Evolutionary conservation across 805 yeast genomes (phyloP).

Genomic region (Wickerhamiella slavikovae): DNA sequence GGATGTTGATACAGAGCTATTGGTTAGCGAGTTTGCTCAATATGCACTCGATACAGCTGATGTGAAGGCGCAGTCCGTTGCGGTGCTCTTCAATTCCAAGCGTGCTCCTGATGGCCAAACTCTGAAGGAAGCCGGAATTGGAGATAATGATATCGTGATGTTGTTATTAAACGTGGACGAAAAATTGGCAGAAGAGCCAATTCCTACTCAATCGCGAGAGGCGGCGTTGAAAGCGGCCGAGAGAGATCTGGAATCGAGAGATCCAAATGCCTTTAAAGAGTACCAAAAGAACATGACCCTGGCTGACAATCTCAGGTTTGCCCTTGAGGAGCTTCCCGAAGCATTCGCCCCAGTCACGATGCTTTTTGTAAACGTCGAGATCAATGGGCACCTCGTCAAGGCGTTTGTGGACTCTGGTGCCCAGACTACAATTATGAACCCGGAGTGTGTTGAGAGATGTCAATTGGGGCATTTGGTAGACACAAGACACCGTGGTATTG

Average conservation of each 20-base stretch:
- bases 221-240: too few species aligned
- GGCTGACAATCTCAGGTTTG: slow-evolving; percentile 54
- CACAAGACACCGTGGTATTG: slow-evolving; percentile 58
- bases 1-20: slow-evolving; percentile 46
- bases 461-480: slow-evolving; percentile 59
- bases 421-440: slow-evolving; percentile 64
- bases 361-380: slow-evolving; percentile 60
- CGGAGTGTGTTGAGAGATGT: slow-evolving; percentile 51
- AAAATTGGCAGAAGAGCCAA: too few species aligned
- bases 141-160: slow-evolving; percentile 35
- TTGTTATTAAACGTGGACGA: too few species aligned
- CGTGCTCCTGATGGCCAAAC: slow-evolving; percentile 20
- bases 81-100: slow-evolving; percentile 26
- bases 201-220: too few species aligned
- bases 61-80: too few species aligned
- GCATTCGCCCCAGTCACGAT: slow-evolving; percentile 63
- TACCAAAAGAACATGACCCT: slow-evolving; percentile 49
- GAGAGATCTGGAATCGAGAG: too few species aligned
- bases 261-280: too few species aligned
- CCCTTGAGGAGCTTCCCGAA: slow-evolving; percentile 80
- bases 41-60: slow-evolving; percentile 33
- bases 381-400: slow-evolving; percentile 62
- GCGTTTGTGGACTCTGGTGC: slow-evolving; percentile 98
- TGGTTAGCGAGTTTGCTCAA: slow-evolving; percentile 48
- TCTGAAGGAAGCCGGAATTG: slow-evolving; percentile 27